Conservation (phyloP, 495 filamentous ascomycete genomes). For the Thermothielavioides terrestris region DNA sequence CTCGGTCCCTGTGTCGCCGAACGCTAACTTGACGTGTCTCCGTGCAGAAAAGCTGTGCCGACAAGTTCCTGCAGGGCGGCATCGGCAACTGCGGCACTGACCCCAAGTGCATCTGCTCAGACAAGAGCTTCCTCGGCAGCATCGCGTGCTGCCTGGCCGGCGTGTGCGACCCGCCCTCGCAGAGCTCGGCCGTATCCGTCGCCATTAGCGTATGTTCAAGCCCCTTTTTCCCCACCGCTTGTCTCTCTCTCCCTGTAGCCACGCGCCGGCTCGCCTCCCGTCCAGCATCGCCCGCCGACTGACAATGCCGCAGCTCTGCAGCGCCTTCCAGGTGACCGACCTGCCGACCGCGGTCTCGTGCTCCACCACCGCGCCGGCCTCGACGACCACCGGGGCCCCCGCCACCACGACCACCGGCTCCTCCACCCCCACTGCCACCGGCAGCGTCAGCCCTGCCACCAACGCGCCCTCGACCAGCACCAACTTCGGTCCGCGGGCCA, state of each 20-base stretch:
- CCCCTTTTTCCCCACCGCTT: not conserved
- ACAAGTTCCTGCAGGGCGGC: conserved; percentile 33
- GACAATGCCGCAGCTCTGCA: conserved; percentile 25
- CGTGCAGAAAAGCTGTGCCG: conserved; percentile 47
- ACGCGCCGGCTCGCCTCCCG: too few relatives aligned
- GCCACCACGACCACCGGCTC: conserved; percentile 11
- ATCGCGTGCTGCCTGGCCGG: conserved; percentile 60
- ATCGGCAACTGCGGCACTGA: conserved; percentile 51
- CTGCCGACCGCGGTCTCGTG: conserved; percentile 29
- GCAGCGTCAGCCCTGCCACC: conserved; percentile 8
- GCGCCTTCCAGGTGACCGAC: conserved; percentile 21
- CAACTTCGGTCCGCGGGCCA: conserved; percentile 21
- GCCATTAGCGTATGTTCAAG: conserved; percentile 18
- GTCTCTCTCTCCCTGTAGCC: not conserved
- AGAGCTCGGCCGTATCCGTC: conserved; percentile 34
- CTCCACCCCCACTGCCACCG: conserved; percentile 4
- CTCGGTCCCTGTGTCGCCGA: too few relatives aligned
- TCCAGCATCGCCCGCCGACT: not conserved
- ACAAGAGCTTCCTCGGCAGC: conserved; percentile 46
- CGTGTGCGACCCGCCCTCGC: conserved; percentile 46
- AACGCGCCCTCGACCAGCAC: conserved; percentile 13
- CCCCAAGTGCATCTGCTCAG: conserved; percentile 59
- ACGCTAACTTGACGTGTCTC: not conserved
- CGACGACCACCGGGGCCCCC: conserved; percentile 16
- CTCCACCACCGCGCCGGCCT: conserved; percentile 1